Evolutionary conservation across 148 eudicot genomes (phyloP), one percentile per base, ranked within the genome.

Genomic region (Nyssa sinensis): DNA sequence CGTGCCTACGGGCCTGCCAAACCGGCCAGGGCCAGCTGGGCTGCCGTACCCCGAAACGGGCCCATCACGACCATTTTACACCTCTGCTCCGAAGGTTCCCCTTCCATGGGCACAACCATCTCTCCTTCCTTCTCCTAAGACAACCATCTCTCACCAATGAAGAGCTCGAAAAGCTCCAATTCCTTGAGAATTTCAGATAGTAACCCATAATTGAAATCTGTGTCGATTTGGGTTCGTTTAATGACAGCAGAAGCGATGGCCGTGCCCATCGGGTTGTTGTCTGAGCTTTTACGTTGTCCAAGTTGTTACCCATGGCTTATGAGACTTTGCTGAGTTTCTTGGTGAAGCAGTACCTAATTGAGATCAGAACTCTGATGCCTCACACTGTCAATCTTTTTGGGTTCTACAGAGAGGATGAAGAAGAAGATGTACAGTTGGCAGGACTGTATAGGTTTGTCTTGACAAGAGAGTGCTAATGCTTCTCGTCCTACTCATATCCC

Each of bases 401-500:
- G 63, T 80, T 84, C 59, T 88, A 81, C 39, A 85, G 84, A 74
- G 89, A 58, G 17, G 78, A 74, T 33, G 81, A 70, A 8, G 71
- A 49, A 6, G 81, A 80, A 7, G 78, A 79, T 33, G 84, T 81
- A 16, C 79, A 85, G 51, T 47, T 91, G 59, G 96, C 88, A 12
- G 98, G 97, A 92, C 94, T 63, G 97, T 90, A 39, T 96, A 94
- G 67, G 75, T 94, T 35, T 84, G 74, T 33, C 92, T 92, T 80
- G 81, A 92, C 73, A 49, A 74, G 19, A 81, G 60, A 97, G 97
- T n/a, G 93, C 97, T 66, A 92, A 88, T 88, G 83, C 80, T 77
- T 71, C 82, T 49, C 89, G 92, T 59, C 94, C 97, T 23, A 84
- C 97, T 0, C 97, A 97, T 13, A 81, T 78, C 5, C 88, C 96